Percentiles rank a stretch among this genome's conserved stretches.
Evolutionary conservation across 2,329 filamentous ascomycete genomes (phyloP).

Genomic region (Colletotrichum phormii): DNA sequence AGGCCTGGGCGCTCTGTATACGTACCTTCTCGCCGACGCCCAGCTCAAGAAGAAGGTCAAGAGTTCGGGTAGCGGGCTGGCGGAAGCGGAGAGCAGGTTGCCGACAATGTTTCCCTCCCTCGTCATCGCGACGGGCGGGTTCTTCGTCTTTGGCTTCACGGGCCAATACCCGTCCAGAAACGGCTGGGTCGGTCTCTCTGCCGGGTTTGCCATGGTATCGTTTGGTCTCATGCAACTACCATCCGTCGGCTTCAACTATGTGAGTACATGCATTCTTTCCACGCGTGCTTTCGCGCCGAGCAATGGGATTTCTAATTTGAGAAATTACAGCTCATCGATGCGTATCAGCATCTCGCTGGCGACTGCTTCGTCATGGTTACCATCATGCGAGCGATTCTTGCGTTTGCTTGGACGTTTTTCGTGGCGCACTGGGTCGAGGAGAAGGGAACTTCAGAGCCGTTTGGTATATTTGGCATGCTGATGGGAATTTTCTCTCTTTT

Average conservation of each 20-base stretch:
- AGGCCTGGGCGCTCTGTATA: slow-evolving; percentile 43
- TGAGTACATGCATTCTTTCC: slow-evolving; percentile 39
- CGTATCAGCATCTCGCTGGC: slow-evolving; percentile 57
- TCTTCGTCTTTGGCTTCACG: slow-evolving; percentile 52
- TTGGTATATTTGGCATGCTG: slow-evolving; percentile 64
- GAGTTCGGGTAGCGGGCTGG: slow-evolving; percentile 42
- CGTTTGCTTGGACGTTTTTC: slow-evolving; percentile 67
- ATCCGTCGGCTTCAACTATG: slow-evolving; percentile 52
- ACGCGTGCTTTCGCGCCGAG: neutral
- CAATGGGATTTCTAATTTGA: neutral
- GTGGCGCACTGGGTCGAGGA: slow-evolving; percentile 58
- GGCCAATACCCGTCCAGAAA: slow-evolving; percentile 45
- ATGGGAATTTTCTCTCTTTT: slow-evolving; percentile 60
- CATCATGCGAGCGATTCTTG: slow-evolving; percentile 58
- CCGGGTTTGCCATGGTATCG: slow-evolving; percentile 49
- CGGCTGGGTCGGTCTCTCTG: slow-evolving; percentile 49
- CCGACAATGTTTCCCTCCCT: slow-evolving; percentile 46
- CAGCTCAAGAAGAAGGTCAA: slow-evolving; percentile 40
- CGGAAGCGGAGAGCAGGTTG: slow-evolving; percentile 49
- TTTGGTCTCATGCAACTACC: slow-evolving; percentile 54
- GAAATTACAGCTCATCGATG: slow-evolving; percentile 58
- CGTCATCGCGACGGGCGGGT: slow-evolving; percentile 44
- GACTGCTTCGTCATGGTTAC: slow-evolving; percentile 67
- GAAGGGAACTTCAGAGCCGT: slow-evolving; percentile 58
- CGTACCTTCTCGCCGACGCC: slow-evolving; percentile 41